These are phyloP conservation scores for Brettanomyces nanus DNA, from an alignment of 805 yeast genomes.

Conservation along the genomic window DNA sequence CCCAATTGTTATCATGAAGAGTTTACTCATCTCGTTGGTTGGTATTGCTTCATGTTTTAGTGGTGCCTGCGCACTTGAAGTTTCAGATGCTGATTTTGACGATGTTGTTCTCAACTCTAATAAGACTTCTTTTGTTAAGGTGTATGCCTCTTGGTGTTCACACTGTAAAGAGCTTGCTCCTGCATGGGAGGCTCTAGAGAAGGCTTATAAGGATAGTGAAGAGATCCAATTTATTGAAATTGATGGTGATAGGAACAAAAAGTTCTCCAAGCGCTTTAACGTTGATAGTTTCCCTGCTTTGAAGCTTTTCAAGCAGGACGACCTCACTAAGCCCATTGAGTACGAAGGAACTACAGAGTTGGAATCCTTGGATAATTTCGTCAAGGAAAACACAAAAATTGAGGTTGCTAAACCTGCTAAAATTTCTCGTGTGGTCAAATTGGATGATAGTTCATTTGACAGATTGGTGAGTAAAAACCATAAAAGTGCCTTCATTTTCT, in stretches of 20 bases:
- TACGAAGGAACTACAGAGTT: slow-evolving; percentile 47
- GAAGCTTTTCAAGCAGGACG: slow-evolving; percentile 45
- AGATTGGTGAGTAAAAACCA: slow-evolving; percentile 20
- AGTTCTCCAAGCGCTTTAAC: slow-evolving; percentile 41
- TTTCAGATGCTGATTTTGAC: slow-evolving; percentile 43
- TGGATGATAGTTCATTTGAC: slow-evolving; percentile 23
- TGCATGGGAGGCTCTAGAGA: slow-evolving; percentile 27
- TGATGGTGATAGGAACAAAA: slow-evolving; percentile 52
- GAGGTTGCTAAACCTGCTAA: slow-evolving; percentile 11
- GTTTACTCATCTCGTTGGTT: too few species aligned
- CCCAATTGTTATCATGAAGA: too few species aligned
- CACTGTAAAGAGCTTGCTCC: slow-evolving; percentile 59
- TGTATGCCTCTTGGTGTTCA: slow-evolving; percentile 67
- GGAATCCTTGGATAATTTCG: slow-evolving; percentile 41
- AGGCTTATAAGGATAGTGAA: slow-evolving; percentile 13
- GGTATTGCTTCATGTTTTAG: too few species aligned
- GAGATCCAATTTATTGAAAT: slow-evolving; percentile 34
- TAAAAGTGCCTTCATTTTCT: slow-evolving; percentile 42
- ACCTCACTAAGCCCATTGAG: slow-evolving; percentile 38
- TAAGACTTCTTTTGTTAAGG: slow-evolving; percentile 71
- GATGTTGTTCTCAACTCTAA: slow-evolving; percentile 49
- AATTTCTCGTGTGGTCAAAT: slow-evolving; percentile 18
- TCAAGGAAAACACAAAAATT: slow-evolving; percentile 29
- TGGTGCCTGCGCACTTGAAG: slow-evolving; percentile 36
- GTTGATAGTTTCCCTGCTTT: slow-evolving; percentile 61